Evolutionary conservation across 1,139 yeast genomes (phyloP), one percentile per base, ranked within the genome.

Genomic region (Yamadazyma dushanensis): DNA sequence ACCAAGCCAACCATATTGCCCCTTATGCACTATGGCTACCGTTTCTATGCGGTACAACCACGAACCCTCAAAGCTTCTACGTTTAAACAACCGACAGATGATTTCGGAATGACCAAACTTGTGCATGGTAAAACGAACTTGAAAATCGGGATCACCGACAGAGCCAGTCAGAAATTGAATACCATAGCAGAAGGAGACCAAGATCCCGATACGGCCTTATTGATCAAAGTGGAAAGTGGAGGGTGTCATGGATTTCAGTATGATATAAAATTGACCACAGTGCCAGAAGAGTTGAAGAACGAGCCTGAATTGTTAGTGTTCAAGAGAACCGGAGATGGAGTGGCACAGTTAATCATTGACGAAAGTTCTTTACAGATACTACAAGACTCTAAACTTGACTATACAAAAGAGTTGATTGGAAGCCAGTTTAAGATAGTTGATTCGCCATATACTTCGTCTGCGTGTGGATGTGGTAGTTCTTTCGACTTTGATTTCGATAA

Each of bases 241-340:
- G 99, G 99, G 3, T 94, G 98, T 58, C 99, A 92, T 58, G 98
- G 99, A 19, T 94, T 88, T 61, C 98, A 92, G 59, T 92, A 92
- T 54, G 77, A 83, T 45, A 67, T 92, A 51, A 74, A 79, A 40
- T 68, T 90, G 34, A 72, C 82, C 5, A 73, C 74, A 36, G 59
- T 73, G 29, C 54, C 61, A 8, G 69, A 73, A 31, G 73, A 63
- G 30, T 62, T 73, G 13, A 61, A 66, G 10, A 51, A 52, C 3
- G 47, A 53, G 18, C 50, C 44, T 8, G 62, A 61, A 6, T 61
- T 74, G 35, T 59, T 74, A 11, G 73, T 87, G 3, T 88, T 88
- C 53, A 81, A 75, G 45, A 70, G 90, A 43, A 84, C 78, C 3
- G 32, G 39, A 5, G 45, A 48, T 8, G 29, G 26, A 13, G 40